Base-by-base conservation (phyloP, 345 rosid genomes). In the Ceriops zippeliana region DNA sequence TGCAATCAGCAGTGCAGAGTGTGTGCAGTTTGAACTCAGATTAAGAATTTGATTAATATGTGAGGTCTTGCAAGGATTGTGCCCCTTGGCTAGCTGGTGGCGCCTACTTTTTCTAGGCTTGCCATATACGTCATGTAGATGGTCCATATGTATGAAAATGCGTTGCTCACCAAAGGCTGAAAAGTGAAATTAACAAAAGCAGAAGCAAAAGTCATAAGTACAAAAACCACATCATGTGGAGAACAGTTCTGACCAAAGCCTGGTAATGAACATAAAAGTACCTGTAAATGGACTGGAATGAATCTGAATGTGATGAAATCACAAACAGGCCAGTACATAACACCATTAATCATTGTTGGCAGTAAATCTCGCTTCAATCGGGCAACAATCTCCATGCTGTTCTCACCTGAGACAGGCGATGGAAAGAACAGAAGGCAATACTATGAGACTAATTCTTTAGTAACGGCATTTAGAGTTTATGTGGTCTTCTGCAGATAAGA, bases 61-160 rank as follows among this genome's bases (percentile, higher is more conserved):
- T 2, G 35, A 35, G 19, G 61, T 16, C 26, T 6, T n/a, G 15
- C 17, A 53, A 31, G 52, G 20, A 58, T 53, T 51, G 31, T 52
- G 17, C 16, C 19, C 19, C 34, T 51, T 27, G 56, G 56, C 66
- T 52, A 61, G 74, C 60, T 76, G 53, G 76, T 1, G 59, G 84
- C 5, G n/a, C 62, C 73, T 47, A 83, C 89, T 78, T 87, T 91
- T 70, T 75, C 83, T 56, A 83, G 85, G 71, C 92, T 69, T 54
- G 97, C 98, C 91, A 85, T 91, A 76, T 90, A 91, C 13, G 98
- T 91, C 71, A 95, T 81, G 73, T 95, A 95, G 67, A 95, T 72
- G 2, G 97, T 91, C 99, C 98, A 95, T 28, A 88, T 68, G 74
- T 87, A 95, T 6, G 99, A 86, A 85, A 95, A 95, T 5, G 93